phyloP scores from a whole-genome alignment of 2,329 filamentous ascomycete species.

The Colletotrichum chlorophyti region DNA sequence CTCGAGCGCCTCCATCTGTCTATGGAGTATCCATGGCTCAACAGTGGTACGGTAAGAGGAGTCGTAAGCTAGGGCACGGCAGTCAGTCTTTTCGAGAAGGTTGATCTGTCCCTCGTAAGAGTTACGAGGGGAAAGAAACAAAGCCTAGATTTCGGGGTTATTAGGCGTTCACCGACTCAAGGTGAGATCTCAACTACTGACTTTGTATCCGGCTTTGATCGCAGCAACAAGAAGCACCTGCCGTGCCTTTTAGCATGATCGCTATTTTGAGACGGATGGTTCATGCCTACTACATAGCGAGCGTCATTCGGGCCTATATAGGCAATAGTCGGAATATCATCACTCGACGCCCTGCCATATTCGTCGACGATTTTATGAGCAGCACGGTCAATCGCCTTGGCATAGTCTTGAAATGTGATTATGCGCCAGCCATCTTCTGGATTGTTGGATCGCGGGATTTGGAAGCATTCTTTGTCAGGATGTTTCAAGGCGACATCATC shows the following conservation, averaged over 20 bases:
- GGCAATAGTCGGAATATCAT: constrained; percentile 48
- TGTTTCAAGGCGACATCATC: constrained; percentile 42
- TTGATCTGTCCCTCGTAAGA: constrained; percentile 50
- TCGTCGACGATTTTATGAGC: constrained; percentile 43
- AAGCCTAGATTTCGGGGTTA: constrained; percentile 34
- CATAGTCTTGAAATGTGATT: constrained; percentile 43
- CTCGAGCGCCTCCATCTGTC: constrained; percentile 44
- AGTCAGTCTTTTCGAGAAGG: constrained; percentile 51
- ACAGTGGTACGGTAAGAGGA: constrained; percentile 36
- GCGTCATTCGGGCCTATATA: constrained; percentile 52
- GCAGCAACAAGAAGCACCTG: constrained; percentile 42
- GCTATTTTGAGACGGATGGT: no score
- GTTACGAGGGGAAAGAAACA: constrained; percentile 54
- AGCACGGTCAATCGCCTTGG: constrained; percentile 46
- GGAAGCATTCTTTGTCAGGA: constrained; percentile 41
- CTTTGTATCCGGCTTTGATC: constrained; percentile 41
- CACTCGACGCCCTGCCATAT: no score
- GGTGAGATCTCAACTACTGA: no score
- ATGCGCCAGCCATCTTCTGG: constrained; percentile 46
- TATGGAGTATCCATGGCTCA: constrained; percentile 43
- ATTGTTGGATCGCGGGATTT: constrained; percentile 39
- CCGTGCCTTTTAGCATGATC: no score
- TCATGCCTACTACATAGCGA: no score
- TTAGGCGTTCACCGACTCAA: no score
- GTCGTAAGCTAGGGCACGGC: constrained; percentile 43